Evolutionary conservation across 2,329 filamentous ascomycete species (phyloP).

Genomic region (Paraconiothyrium sp.): DNA sequence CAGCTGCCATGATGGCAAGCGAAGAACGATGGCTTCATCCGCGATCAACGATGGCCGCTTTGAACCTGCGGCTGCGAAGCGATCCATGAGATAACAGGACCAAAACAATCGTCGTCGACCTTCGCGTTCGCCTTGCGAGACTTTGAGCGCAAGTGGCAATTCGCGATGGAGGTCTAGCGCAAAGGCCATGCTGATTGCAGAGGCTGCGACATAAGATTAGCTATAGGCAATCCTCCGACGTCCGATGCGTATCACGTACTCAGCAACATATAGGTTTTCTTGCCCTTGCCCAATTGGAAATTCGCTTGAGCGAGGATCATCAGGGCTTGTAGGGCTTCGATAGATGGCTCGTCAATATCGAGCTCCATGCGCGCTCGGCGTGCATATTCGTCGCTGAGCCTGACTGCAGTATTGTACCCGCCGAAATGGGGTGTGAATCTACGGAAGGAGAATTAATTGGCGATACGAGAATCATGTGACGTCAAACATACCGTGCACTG

Average conservation of each 20-base stretch:
- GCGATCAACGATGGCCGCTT: slow-evolving; percentile 82
- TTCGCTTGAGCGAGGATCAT: slow-evolving; percentile 79
- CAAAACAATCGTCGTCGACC: slow-evolving; percentile 83
- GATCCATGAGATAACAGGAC: slow-evolving; percentile 87
- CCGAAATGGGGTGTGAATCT: slow-evolving; percentile 75
- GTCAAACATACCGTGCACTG: slow-evolving; percentile 51
- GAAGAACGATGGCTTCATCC: slow-evolving; percentile 78
- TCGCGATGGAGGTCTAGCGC: slow-evolving; percentile 84
- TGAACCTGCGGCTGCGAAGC: slow-evolving; percentile 83
- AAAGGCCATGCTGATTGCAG: slow-evolving; percentile 82
- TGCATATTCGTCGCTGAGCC: slow-evolving; percentile 77
- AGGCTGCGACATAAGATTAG: slow-evolving; percentile 61
- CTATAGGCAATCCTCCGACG: slow-evolving; percentile 15
- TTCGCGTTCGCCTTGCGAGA: slow-evolving; percentile 76
- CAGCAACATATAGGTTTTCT: slow-evolving; percentile 87
- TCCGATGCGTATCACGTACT: slow-evolving; percentile 68
- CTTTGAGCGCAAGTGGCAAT: slow-evolving; percentile 68
- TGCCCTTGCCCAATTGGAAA: slow-evolving; percentile 80
- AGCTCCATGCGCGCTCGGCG: slow-evolving; percentile 73
- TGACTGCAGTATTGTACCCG: slow-evolving; percentile 73
- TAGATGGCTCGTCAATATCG: slow-evolving; percentile 81
- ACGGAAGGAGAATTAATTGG: slow-evolving; percentile 43
- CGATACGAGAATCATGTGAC: slow-evolving; percentile 45
- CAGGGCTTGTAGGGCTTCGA: slow-evolving; percentile 79
- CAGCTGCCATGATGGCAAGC: slow-evolving; percentile 78